Evolutionary conservation across 2,329 filamentous ascomycete species (phyloP), one percentile per base, ranked within the genome.

Genomic region (Talaromyces rugulosus): DNA sequence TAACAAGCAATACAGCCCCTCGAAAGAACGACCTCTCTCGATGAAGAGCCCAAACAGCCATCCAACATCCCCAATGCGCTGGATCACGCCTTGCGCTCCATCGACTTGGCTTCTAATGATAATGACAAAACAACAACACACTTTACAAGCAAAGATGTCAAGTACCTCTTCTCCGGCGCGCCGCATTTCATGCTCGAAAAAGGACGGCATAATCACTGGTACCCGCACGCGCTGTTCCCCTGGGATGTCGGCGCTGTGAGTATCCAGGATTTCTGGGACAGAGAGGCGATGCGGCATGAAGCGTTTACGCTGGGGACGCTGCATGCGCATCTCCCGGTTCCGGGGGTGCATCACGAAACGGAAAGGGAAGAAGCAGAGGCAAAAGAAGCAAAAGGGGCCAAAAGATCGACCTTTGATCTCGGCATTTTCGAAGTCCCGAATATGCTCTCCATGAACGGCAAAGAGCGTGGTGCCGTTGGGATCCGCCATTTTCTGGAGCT

Each of bases 401-500:
- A 71, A 64, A 68, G 75, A 58, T 74, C 77, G 3, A 74, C 75
- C 2, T 80, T 80, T 60, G 78, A 80, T 50, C 65, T 79, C 2
- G 77, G 77, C 2, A 72, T 79, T 12, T 80, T 78, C 56, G 80
- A 83, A 65, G 71, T 80, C 1, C 80, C 80, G 0, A 82, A 80
- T 61, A 82, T 82, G 80, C 71, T 81, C 4, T 75, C 73, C 18
- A 71, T 74, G 14, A 77, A 78, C 23, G 80, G 79, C 6, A 72
- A 73, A 30, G 80, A 82, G 63, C 74, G 75, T 0, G 81, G 81
- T 0, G 80, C 79, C 1, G 68, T 81, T 11, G 80, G 80, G 0
- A 77, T 80, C 58, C 77, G 78, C 34, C 72, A 81, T 67, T 82
- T 78, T 59, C 71, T 82, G 4, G 80, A 83, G 63, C 67, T 80